Evolutionary conservation across 768 basidiomycete species (phyloP).

Genomic region (Lactarius pseudohatsudake): DNA sequence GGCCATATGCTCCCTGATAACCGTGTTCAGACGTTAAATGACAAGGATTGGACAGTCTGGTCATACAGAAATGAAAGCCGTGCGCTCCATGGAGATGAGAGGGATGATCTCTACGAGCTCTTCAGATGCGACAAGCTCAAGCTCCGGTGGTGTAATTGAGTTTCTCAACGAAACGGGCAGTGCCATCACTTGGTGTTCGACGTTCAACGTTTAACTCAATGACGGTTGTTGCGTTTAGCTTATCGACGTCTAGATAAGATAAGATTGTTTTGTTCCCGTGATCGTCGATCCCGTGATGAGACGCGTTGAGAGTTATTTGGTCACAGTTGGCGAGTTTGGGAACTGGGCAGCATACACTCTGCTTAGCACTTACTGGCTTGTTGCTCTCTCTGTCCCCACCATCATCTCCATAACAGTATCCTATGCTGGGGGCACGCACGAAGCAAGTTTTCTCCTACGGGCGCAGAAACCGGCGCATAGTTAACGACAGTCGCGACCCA

Average conservation of each 20-base stretch:
- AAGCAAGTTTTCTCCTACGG: constrained; percentile 69
- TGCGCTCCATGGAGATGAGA: constrained; percentile 85
- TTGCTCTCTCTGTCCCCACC: neutral
- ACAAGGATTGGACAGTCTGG: constrained; percentile 2
- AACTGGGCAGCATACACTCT: neutral
- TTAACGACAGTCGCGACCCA: constrained; percentile 40
- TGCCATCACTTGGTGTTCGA: constrained; percentile 52
- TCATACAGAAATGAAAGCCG: constrained; percentile 85
- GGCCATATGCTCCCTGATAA: constrained; percentile 84
- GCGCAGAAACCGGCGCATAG: constrained; percentile 59
- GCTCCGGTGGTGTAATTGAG: constrained; percentile 79
- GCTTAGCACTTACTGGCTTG: neutral
- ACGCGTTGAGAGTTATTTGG: constrained; percentile 33
- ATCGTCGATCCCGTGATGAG: constrained; percentile 34
- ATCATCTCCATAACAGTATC: neutral
- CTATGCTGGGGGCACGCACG: constrained; percentile 60
- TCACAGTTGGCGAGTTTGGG: constrained; percentile 2
- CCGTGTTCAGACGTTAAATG: neutral
- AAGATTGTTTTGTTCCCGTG: constrained; percentile 7
- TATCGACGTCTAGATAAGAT: neutral
- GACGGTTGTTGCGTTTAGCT: neutral
- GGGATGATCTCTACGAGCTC: constrained; percentile 85
- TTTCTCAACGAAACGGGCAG: constrained; percentile 68
- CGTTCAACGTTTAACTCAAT: no score
- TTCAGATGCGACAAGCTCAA: constrained; percentile 86